Evolutionary conservation across 1,284 basidiomycete genomes (phyloP), one percentile per base, ranked within the genome.

Genomic region (Irpex sp.): DNA sequence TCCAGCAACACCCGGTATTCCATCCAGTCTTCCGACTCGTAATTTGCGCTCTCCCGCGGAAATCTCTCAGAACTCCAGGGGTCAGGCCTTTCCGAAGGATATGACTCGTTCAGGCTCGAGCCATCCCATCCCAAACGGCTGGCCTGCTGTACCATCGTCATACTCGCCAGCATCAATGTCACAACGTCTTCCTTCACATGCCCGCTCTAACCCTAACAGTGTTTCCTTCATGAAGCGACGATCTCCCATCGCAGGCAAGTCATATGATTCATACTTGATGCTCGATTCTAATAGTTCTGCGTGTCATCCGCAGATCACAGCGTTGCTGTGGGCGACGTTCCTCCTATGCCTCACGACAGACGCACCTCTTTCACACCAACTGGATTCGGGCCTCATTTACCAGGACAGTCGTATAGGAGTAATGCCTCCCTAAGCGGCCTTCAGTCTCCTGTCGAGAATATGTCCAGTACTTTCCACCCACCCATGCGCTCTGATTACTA

Each of bases 51-150:
- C 70, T 19, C 69, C 71, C 37, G 66, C 68, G 58, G 70, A 72
- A 38, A 69, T 70, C 64, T 62, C 66, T 62, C 66, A 73, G 69
- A 77, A 74, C 62, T 68, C 75, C 17, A 66, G 71, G 47, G 54
- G 69, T 19, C 66, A 66, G 34, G 67, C 66, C 51, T 69, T 70
- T 56, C 63, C 67, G 19, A 73, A 72, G 61, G 72, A 74, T 62
- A 59, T 68, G 58, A 58, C 62, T 60, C 69, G 71, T 21, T 58
- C 67, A 15, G 60, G 63, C 37, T 52, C 63, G 21, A 62, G 49
- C 17, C 68, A 70, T 59, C 40, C 60, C 19, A 62, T 44, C 21
- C 64, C 62, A 5, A 58, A 60, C 11, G 64, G 67, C 19, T 75
- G 73, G 72, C 67, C 69, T 36, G 70, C 72, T 63, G 68, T 69